Evolutionary conservation across 2,329 filamentous ascomycete genomes (phyloP).

Genomic region (Diaporthe batatas): DNA sequence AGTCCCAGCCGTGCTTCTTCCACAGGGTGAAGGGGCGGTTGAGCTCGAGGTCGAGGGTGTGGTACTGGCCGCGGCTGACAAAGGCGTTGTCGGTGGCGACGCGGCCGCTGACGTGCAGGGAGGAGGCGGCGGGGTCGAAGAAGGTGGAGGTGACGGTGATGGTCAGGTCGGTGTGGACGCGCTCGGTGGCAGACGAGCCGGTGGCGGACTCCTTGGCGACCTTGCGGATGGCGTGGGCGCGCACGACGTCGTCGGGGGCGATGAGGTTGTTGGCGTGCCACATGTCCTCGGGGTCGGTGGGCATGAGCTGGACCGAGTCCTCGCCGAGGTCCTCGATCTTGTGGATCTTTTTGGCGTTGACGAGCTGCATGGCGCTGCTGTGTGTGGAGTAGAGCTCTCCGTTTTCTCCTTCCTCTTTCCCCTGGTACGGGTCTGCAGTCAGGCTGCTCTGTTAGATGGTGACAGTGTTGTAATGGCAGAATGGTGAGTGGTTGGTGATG

Average conservation of each 20-base stretch:
- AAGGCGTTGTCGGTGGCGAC: conserved; percentile 66
- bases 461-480: background rate
- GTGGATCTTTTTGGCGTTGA: conserved; percentile 54
- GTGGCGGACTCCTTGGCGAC: conserved; percentile 61
- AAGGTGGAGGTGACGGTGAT: conserved; percentile 69
- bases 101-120: conserved; percentile 68
- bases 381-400: background rate
- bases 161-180: conserved; percentile 70
- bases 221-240: conserved; percentile 69
- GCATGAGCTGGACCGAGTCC: conserved; percentile 55
- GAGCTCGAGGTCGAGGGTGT: conserved; percentile 84
- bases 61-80: conserved; percentile 67
- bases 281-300: conserved; percentile 60
- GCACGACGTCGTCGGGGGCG: conserved; percentile 64
- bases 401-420: background rate
- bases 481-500: background rate
- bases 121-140: conserved; percentile 68
- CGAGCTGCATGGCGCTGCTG: conserved; percentile 53
- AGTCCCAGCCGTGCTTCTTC: conserved; percentile 91
- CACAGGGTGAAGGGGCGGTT: conserved; percentile 89
- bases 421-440: background rate
- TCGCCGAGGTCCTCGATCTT: conserved; percentile 55
- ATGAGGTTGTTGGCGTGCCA: conserved; percentile 75
- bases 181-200: conserved; percentile 62
- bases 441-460: background rate